Evolutionary conservation across 495 filamentous ascomycete species (phyloP), one percentile per base, ranked within the genome.

Genomic region (Hyaloscypha finlandica): DNA sequence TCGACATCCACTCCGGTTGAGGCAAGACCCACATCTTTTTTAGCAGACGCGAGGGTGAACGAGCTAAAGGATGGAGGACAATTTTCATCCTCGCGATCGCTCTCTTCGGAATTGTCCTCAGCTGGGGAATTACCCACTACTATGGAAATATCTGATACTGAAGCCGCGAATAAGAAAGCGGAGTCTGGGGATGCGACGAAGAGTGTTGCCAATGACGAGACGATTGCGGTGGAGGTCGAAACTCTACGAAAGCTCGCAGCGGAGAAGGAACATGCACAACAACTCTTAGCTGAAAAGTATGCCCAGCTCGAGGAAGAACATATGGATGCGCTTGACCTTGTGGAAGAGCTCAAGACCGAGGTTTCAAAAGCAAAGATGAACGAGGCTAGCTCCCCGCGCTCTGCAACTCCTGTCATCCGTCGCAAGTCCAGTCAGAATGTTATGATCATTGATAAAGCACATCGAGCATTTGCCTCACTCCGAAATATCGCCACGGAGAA

Each of bases 341-440:
- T 99, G 22, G 93, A 97, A 70, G 91, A 93, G 71, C 86, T 98
- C 59, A 96, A 95, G 80, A 86, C 88, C 0, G 90, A 97, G 73
- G 81, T 95, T 12, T 88, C 91, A 48, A 92, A 91, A 75, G 86
- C 89, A 33, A 90, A 89, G 73, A 80, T 82, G 70, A 83, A 81
- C 61, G 85, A 86, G 20, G 83, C 85, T 31, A 83, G 86, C n/a
- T 88, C 89, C 19, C 89, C 92, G 54, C 79, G 79, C 59, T 83
- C 84, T 11, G 83, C 83, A 42, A 80, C 80, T 3, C 88, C 91
- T 6, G 86, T 96, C 61, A 93, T 98, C 72, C 91, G 93, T 61
- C 88, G 94, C 68, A 97, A 97, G 79, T 96, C 93, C 20, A 97
- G 92, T 73, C 94, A 97, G 76, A 96, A 92, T 63, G 80, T 97